A percentile compares a stretch with the other conserved stretches of the same genome.
Evolutionary conservation across 768 basidiomycete species (phyloP).

Genomic region (Trametes cingulata): DNA sequence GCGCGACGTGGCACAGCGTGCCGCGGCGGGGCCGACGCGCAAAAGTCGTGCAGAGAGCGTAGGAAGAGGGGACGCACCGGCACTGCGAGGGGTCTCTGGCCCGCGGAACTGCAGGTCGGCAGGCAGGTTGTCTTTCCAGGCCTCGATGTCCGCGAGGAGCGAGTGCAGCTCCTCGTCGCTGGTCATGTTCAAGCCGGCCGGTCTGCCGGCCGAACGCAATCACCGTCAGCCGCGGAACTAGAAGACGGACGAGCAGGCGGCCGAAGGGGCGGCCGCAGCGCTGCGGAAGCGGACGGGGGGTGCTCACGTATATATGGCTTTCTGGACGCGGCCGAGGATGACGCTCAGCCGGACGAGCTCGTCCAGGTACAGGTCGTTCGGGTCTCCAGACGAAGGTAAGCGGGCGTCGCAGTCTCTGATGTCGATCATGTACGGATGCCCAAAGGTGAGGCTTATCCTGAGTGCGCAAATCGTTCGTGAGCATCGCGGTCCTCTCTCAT

Average conservation of each 20-base stretch:
- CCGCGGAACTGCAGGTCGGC: conserved; percentile 78
- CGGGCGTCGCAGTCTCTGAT: conserved; percentile 95
- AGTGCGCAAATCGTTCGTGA: conserved; percentile 1
- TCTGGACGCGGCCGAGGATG: conserved; percentile 86
- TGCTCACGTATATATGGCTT: conserved; percentile 85
- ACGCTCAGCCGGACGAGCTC: conserved; percentile 92
- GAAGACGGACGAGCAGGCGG: background rate
- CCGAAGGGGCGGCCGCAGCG: conserved; percentile 20
- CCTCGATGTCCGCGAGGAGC: conserved; percentile 65
- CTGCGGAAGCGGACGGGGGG: background rate
- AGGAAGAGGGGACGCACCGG: conserved; percentile 49
- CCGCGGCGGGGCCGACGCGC: background rate
- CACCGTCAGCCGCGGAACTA: conserved; percentile 8
- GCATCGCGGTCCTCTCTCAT: background rate
- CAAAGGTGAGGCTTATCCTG: conserved; percentile 87
- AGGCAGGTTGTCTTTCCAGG: conserved; percentile 80
- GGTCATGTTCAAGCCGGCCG: conserved; percentile 83
- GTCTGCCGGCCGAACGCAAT: conserved; percentile 44
- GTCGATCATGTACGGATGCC: conserved; percentile 95
- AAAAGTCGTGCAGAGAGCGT: background rate
- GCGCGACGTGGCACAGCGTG: background rate
- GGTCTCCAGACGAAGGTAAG: conserved; percentile 85
- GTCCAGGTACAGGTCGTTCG: conserved; percentile 77
- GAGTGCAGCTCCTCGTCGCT: conserved; percentile 76
- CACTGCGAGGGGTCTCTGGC: conserved; percentile 58